A percentile compares a stretch with the other conserved stretches of the same genome.
Evolutionary conservation across 225 moss, liverwort and hornwort genomes (phyloP).

Genomic region (Bryum argenteum): DNA sequence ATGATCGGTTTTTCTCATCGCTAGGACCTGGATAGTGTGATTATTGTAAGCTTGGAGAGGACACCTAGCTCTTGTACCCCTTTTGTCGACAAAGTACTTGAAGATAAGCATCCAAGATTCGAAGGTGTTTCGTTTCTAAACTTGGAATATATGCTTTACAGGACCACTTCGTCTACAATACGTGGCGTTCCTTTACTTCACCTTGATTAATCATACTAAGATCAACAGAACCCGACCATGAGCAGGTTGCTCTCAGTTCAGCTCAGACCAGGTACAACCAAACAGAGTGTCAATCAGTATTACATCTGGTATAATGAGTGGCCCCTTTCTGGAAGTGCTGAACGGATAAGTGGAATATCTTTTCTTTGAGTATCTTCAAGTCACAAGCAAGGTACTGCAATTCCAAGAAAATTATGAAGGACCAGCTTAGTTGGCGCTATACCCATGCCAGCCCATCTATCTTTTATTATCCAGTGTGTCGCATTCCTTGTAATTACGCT

Average conservation of each 20-base stretch:
- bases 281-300: background rate
- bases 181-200: slow-evolving; percentile 1
- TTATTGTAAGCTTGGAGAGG: slow-evolving; percentile 6
- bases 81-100: background rate
- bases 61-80: background rate
- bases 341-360: background rate
- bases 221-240: slow-evolving; percentile 18
- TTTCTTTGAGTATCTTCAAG: background rate
- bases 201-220: slow-evolving; percentile 15
- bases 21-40: slow-evolving; percentile 5
- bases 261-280: slow-evolving; percentile 21
- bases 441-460: background rate
- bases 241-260: slow-evolving; percentile 13
- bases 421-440: background rate
- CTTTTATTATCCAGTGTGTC: slow-evolving; percentile 4
- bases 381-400: background rate
- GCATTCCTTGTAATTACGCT: background rate
- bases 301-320: background rate
- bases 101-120: background rate
- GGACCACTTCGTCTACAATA: slow-evolving; percentile 26
- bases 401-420: slow-evolving; percentile 13
- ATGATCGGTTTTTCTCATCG: slow-evolving; percentile 7
- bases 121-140: slow-evolving; percentile 4
- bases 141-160: slow-evolving; percentile 21
- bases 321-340: background rate